phyloP scores from a whole-genome alignment of 371 early-diverging fungal genomes.

The Actinomortierella ambigua region DNA sequence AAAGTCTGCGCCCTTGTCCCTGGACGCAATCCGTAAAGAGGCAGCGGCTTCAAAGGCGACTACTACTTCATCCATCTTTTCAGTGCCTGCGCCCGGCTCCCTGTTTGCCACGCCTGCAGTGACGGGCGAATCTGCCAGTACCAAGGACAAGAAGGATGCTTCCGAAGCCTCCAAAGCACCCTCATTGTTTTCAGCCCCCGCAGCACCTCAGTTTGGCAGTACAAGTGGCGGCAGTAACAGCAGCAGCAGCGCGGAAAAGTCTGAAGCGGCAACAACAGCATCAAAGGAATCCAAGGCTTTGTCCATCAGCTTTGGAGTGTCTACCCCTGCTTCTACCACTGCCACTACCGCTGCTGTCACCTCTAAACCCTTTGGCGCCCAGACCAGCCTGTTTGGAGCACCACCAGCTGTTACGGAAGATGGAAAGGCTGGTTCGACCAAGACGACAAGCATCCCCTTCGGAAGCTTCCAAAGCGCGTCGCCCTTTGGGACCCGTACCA shows the following conservation, averaged over 20 bases:
- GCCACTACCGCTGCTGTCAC: too few relatives aligned
- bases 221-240: not conserved
- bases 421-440: too few relatives aligned
- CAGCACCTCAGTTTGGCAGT: not conserved
- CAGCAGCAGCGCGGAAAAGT: not conserved
- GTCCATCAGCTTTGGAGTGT: slow-evolving; percentile 4
- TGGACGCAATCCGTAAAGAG: too few relatives aligned
- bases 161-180: not conserved
- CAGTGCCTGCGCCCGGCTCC: not conserved
- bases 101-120: not conserved
- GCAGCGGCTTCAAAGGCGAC: not conserved
- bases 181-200: not conserved
- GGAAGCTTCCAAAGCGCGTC: too few relatives aligned
- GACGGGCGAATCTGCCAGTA: too few relatives aligned
- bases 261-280: not conserved
- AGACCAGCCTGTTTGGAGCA: too few relatives aligned
- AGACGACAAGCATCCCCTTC: too few relatives aligned
- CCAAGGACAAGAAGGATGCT: slow-evolving; percentile 1
- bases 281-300: not conserved
- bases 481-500: too few relatives aligned
- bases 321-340: not conserved
- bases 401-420: too few relatives aligned
- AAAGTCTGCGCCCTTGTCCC: too few relatives aligned
- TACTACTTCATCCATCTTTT: not conserved
- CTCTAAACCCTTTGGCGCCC: too few relatives aligned